Conservation (phyloP, 768 basidiomycete species). For the Lactifluus piperatus region DNA sequence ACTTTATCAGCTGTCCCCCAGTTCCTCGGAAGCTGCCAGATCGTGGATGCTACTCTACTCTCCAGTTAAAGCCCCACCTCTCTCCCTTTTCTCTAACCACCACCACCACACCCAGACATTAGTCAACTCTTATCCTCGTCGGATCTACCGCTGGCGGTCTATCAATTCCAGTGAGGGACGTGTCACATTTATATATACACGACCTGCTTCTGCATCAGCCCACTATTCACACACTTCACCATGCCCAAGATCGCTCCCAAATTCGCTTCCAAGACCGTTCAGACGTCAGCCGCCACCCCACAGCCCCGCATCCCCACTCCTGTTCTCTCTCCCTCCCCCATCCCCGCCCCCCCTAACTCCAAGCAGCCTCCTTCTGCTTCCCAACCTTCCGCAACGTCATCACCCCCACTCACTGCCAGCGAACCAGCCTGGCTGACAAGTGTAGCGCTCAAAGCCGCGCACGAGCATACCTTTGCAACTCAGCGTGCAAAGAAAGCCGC, state of each 20-base stretch:
- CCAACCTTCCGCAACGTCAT: background rate
- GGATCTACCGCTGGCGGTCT: conserved; percentile 19
- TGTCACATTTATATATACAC: background rate
- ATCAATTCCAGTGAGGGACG: background rate
- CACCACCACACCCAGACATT: background rate
- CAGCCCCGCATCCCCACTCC: background rate
- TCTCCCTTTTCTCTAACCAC: background rate
- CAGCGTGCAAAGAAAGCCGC: conserved; percentile 19
- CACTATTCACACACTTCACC: background rate
- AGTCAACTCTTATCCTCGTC: conserved; percentile 4
- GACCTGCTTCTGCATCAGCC: background rate
- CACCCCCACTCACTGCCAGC: background rate
- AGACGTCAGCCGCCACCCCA: background rate
- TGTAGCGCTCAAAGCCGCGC: conserved; percentile 7
- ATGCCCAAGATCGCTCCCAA: conserved; percentile 9
- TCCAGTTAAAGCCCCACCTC: no score
- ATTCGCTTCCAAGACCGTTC: conserved; percentile 7
- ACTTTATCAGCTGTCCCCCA: background rate
- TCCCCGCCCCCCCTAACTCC: background rate
- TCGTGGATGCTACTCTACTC: conserved; percentile 1
- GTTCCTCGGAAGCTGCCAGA: background rate
- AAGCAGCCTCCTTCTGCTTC: background rate
- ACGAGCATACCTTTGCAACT: conserved; percentile 11
- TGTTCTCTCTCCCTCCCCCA: background rate
- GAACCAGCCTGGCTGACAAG: conserved; percentile 9